phyloP scores from a whole-genome alignment of 306 rosid species.

The Cucumis melo region DNA sequence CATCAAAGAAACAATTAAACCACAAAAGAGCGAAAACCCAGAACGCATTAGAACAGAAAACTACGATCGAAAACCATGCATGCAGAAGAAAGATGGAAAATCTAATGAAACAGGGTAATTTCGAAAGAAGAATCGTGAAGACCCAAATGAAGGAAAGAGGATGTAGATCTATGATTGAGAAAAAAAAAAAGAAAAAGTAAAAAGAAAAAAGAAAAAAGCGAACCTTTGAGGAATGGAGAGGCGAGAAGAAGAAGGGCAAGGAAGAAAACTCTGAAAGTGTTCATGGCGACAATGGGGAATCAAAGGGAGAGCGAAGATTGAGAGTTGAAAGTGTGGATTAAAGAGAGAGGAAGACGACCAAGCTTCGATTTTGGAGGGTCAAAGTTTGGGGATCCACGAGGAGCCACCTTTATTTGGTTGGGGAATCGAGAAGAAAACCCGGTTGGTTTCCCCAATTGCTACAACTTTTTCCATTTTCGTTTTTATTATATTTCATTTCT shows the following conservation, averaged over 20 bases:
- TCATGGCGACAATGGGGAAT: slow-evolving; percentile 15
- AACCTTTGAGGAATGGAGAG: slow-evolving; percentile 67
- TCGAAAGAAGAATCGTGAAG: neutral
- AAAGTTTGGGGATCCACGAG: neutral
- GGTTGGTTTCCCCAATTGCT: neutral
- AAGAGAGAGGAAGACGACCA: neutral
- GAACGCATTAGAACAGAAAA: neutral
- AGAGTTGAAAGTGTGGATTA: neutral
- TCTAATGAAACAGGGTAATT: neutral
- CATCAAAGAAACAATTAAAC: neutral
- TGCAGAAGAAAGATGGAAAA: neutral
- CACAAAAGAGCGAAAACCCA: neutral
- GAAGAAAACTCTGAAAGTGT: slow-evolving; percentile 31
- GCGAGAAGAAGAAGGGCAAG: slow-evolving; percentile 58
- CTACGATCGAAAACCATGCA: neutral
- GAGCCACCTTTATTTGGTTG: neutral
- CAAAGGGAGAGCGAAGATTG: neutral
- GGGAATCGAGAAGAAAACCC: neutral
- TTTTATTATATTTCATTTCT: neutral
- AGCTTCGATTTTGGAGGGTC: neutral
- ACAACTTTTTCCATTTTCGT: neutral
- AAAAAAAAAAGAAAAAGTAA: no score
- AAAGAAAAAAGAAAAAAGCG: no score
- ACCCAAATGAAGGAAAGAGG: neutral
- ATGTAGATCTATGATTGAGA: slow-evolving; percentile 45